These are phyloP conservation scores for Dillenia suffruticosa DNA, from an alignment of 164 flowering plant species.

Conservation along the genomic window DNA sequence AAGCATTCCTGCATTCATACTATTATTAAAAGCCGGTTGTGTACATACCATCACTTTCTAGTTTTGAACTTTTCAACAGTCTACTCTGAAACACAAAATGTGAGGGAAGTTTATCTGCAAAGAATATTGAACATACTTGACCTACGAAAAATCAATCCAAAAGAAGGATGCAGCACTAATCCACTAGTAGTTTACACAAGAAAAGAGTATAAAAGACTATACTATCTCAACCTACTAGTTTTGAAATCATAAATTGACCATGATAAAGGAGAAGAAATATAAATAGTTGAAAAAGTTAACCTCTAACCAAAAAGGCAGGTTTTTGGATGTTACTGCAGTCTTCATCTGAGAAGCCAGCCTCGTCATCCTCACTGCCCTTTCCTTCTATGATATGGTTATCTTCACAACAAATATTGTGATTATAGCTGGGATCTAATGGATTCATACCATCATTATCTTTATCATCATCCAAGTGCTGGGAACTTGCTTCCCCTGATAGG, in stretches of 20 bases:
- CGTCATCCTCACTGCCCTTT: constrained; percentile 39
- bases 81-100: too few species aligned
- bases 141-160: too few species aligned
- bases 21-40: too few species aligned
- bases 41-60: too few species aligned
- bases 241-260: neutral
- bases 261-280: neutral
- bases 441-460: constrained; percentile 1
- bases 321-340: constrained; percentile 62
- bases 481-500: constrained; percentile 32
- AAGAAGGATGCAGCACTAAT: neutral
- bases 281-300: constrained; percentile 39
- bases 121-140: too few species aligned
- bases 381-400: constrained; percentile 19
- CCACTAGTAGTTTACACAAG: neutral
- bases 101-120: too few species aligned
- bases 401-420: constrained; percentile 12
- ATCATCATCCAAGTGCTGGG: constrained; percentile 16
- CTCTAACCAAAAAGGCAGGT: constrained; percentile 85
- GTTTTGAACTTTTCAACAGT: too few species aligned
- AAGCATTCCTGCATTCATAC: too few species aligned
- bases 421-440: constrained; percentile 12
- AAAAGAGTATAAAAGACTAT: too few species aligned
- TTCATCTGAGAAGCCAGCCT: constrained; percentile 41
- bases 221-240: too few species aligned